Evolutionary conservation across 2,329 filamentous ascomycete genomes (phyloP).

Genomic region (Mycosphaerella arachidis): DNA sequence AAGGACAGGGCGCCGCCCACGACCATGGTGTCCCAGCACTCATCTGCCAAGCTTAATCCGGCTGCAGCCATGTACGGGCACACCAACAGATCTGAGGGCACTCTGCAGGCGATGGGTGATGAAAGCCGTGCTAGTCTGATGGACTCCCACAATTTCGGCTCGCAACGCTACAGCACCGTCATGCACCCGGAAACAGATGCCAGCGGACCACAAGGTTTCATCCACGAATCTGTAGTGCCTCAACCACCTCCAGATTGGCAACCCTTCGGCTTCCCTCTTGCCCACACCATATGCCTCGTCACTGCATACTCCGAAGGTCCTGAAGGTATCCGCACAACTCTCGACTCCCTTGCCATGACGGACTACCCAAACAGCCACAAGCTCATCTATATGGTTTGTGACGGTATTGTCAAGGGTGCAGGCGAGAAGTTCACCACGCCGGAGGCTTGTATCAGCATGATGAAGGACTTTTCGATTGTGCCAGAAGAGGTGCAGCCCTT

Average conservation of each 20-base stretch:
- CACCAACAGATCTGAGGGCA: constrained; percentile 54
- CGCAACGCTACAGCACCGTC: constrained; percentile 49
- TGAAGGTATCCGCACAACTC: constrained; percentile 83
- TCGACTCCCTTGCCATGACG: constrained; percentile 94
- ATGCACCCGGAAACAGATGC: constrained; percentile 60
- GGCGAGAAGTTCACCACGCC: constrained; percentile 84
- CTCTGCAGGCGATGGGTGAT: constrained; percentile 39
- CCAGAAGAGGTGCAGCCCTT: constrained; percentile 81
- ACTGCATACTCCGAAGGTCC: constrained; percentile 96
- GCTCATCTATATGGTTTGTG: constrained; percentile 90
- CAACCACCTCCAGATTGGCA: constrained; percentile 97
- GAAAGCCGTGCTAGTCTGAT: constrained; percentile 39
- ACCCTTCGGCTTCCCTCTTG: constrained; percentile 91
- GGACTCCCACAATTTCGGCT: constrained; percentile 33
- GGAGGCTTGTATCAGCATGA: constrained; percentile 85
- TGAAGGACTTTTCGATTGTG: constrained; percentile 80
- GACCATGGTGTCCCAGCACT: constrained; percentile 90
- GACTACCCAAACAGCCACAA: constrained; percentile 99
- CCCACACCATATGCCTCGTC: constrained; percentile 88
- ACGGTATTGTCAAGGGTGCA: constrained; percentile 94
- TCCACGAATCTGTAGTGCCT: constrained; percentile 91
- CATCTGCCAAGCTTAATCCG: constrained; percentile 64
- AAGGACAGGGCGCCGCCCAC: constrained; percentile 61
- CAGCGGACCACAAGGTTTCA: constrained; percentile 84
- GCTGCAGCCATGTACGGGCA: constrained; percentile 62